These are phyloP conservation scores for Dactylellina cionopaga DNA, from an alignment of 2,329 filamentous ascomycete genomes.

Conservation along the genomic window DNA sequence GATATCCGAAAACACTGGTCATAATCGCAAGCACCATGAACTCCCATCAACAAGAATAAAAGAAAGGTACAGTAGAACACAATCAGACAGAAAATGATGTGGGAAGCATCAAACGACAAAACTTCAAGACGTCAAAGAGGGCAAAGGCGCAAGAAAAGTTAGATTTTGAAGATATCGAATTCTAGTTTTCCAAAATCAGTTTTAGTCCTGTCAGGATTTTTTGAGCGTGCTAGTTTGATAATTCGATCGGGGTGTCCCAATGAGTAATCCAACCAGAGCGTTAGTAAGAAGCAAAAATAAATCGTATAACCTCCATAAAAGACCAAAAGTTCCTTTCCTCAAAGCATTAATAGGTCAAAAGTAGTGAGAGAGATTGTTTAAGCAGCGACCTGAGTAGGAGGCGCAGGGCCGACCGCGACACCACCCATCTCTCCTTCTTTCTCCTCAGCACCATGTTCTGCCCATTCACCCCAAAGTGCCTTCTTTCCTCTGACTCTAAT, in stretches of 20 bases:
- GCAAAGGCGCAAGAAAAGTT: background rate
- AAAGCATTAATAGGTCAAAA: too few relatives aligned
- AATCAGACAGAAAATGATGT: background rate
- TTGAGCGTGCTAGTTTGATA: background rate
- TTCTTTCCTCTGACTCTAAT: slow-evolving; percentile 89
- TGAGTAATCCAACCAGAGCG: too few relatives aligned
- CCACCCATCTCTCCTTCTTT: slow-evolving; percentile 53
- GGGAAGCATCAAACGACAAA: background rate
- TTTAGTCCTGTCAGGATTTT: too few relatives aligned
- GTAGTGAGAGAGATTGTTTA: background rate
- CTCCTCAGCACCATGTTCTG: slow-evolving; percentile 71
- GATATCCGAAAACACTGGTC: background rate
- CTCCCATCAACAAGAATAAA: slow-evolving; percentile 4
- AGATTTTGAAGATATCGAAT: background rate
- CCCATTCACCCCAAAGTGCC: slow-evolving; percentile 97
- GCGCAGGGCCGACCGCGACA: slow-evolving; percentile 46
- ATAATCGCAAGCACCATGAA: slow-evolving; percentile 6
- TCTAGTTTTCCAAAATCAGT: background rate
- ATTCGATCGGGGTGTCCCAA: too few relatives aligned
- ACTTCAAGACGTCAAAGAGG: background rate
- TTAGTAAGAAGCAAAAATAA: background rate
- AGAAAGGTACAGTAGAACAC: background rate
- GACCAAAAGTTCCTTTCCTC: background rate
- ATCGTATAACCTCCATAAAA: too few relatives aligned
- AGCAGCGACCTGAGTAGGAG: slow-evolving; percentile 53